Conservation (phyloP, 352 stramenopile genomes). For the Pilasporangium apinafurcum region DNA sequence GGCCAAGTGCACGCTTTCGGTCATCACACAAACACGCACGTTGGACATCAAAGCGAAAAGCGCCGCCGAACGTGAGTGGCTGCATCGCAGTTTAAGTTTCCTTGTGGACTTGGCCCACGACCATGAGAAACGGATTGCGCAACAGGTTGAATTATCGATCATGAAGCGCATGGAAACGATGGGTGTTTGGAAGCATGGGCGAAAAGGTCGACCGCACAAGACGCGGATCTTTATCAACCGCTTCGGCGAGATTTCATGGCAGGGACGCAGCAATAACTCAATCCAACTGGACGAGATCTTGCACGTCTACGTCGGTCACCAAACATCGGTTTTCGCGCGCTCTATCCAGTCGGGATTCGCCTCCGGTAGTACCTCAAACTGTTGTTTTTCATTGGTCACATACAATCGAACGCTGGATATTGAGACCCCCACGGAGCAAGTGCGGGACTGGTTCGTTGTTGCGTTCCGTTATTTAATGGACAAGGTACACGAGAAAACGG, state of each 20-base stretch:
- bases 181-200: constrained; percentile 71
- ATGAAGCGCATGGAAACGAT: constrained; percentile 81
- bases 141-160: constrained; percentile 79
- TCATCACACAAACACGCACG: constrained; percentile 65
- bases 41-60: constrained; percentile 73
- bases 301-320: constrained; percentile 41
- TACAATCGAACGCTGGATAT: constrained; percentile 64
- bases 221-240: constrained; percentile 77
- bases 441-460: constrained; percentile 83
- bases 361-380: constrained; percentile 13
- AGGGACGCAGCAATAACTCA: constrained; percentile 66
- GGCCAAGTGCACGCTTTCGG: constrained; percentile 67
- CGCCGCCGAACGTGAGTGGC: constrained; percentile 66
- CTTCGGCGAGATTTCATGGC: constrained; percentile 80
- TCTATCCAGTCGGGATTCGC: constrained; percentile 23
- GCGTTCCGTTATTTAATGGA: constrained; percentile 82
- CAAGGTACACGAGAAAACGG: constrained; percentile 81
- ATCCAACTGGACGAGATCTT: constrained; percentile 73
- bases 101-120: constrained; percentile 66
- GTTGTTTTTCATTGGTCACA: constrained; percentile 75
- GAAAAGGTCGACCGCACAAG: constrained; percentile 73
- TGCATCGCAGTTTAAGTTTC: constrained; percentile 65
- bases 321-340: constrained; percentile 62
- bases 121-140: constrained; percentile 60
- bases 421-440: constrained; percentile 56